These are phyloP conservation scores for Yamadazyma taylorii DNA, from an alignment of 1,139 yeast genomes.

Conservation along the genomic window DNA sequence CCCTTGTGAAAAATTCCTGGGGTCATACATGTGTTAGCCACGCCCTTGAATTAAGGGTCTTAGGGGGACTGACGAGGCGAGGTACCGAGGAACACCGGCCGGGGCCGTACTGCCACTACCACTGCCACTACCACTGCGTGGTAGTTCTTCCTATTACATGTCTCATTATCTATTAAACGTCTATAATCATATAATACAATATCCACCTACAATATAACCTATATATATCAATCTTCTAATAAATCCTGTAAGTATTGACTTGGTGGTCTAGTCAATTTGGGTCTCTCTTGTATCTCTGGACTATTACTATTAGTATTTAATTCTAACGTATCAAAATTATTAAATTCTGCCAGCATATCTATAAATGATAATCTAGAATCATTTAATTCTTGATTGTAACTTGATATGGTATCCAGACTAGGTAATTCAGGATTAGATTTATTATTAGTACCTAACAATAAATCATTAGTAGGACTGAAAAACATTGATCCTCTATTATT, in stretches of 20 bases:
- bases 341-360: slow-evolving; percentile 1
- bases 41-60: no score
- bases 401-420: neutral
- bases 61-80: no score
- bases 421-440: neutral
- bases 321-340: neutral
- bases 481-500: slow-evolving; percentile 35
- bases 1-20: slow-evolving; percentile 7
- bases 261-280: slow-evolving; percentile 26
- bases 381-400: neutral
- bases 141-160: no score
- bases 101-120: no score
- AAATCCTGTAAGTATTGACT: slow-evolving; percentile 33
- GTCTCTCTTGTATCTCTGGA: neutral
- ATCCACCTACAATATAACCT: no score
- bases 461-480: slow-evolving; percentile 29
- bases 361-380: slow-evolving; percentile 1
- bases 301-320: neutral
- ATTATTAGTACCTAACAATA: slow-evolving; percentile 4
- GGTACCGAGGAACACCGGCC: no score
- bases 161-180: no score
- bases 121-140: no score
- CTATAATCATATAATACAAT: no score
- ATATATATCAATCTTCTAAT: no score
- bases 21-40: slow-evolving; percentile 2